Evolutionary conservation across 2,329 filamentous ascomycete genomes (phyloP), one percentile per base, ranked within the genome.

Genomic region (Arthrobotrys musiformis): DNA sequence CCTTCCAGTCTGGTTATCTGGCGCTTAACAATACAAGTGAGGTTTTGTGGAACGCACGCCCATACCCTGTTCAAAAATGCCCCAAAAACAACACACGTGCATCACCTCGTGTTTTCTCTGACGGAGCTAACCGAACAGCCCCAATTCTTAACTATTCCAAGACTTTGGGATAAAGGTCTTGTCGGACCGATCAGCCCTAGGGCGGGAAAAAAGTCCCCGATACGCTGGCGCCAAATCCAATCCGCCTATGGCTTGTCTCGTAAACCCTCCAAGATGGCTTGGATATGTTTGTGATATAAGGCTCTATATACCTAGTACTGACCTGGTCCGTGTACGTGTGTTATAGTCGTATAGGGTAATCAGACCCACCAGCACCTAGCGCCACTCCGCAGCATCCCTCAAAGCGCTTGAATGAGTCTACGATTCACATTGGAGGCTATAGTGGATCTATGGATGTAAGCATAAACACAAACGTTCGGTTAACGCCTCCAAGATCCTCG

Each of bases 111-210:
- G 40, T 58, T 37, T 11, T n/a, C n/a, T n/a, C n/a, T n/a, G n/a
- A n/a, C n/a, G n/a, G n/a, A n/a, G n/a, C 33, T 58, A 40, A 58
- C 17, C 54, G 54, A 58, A n/a, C 17, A 58, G 54, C 54, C 54
- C 35, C 33, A 40, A 58, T 11, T 40, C 33, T 58, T 58, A 40
- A 22, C 19, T 24, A 37, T 58, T 24, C 54, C 33, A 19, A 26
- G 26, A 37, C n/a, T 24, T 2, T 22, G 30, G 50, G n/a, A 56
- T 30, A n/a, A 33, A 28, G 19, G 40, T 30, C 33, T 26, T 37
- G 50, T 17, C 8, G n/a, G 17, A 4, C n/a, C n/a, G n/a, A 19
- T 17, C 2, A 17, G n/a, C n/a, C 26, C 19, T 17, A 19, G 22
- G 19, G n/a, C 6, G 54, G 11, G 13, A 24, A 58, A n/a, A 40